phyloP scores from a whole-genome alignment of 208 protist species.

The Wallacemonas sp. region DNA sequence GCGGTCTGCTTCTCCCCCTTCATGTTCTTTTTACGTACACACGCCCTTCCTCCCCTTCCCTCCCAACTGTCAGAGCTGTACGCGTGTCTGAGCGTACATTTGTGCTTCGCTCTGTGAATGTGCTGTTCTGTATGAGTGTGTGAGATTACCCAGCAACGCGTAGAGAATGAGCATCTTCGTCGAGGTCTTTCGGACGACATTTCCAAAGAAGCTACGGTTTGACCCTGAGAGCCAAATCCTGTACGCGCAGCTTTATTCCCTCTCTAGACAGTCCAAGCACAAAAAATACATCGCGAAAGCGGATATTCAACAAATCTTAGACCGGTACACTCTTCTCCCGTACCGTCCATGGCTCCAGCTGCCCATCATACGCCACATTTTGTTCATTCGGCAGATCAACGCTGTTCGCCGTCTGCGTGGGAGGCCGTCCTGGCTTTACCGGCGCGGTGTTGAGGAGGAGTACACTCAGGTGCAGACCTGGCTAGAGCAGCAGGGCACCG shows the following conservation, averaged over 20 bases:
- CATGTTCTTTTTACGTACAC: neutral
- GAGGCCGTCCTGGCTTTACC: conserved; percentile 74
- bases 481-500: conserved; percentile 39
- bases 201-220: conserved; percentile 81
- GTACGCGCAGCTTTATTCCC: conserved; percentile 68
- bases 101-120: no score
- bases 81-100: no score
- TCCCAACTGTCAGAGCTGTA: no score
- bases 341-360: conserved; percentile 67
- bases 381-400: conserved; percentile 74
- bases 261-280: conserved; percentile 62
- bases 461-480: conserved; percentile 56
- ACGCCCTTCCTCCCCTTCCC: neutral
- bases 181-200: conserved; percentile 70
- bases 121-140: neutral
- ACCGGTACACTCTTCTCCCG: conserved; percentile 56
- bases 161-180: conserved; percentile 52
- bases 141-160: neutral
- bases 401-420: conserved; percentile 44
- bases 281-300: conserved; percentile 77
- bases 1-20: neutral
- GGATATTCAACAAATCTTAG: conserved; percentile 60
- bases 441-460: conserved; percentile 67
- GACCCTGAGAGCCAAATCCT: conserved; percentile 79
- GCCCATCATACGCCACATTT: conserved; percentile 77